Base-by-base conservation (phyloP, 2,329 filamentous ascomycete genomes). In the Botrytis hyacinthi region DNA sequence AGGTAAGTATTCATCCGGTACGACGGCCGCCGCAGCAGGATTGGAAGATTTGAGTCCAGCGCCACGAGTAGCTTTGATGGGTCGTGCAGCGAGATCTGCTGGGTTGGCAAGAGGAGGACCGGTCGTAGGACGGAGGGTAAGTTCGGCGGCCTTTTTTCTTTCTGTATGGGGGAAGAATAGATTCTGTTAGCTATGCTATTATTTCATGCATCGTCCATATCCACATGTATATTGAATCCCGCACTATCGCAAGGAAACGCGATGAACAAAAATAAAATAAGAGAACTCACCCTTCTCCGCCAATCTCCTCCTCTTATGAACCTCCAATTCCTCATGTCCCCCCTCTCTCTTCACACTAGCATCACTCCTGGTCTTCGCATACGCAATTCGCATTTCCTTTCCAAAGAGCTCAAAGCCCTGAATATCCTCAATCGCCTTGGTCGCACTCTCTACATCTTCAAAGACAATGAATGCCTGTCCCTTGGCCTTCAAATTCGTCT, bases 1-100 rank as follows among this genome's bases (percentile, higher is more conserved):
- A 6, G 95, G 95, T 6, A 98, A 89, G 83, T 97, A 98, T 84
- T 99, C 96, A 87, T 98, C 96, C n/a, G 95, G 94, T 29, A 98
- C 91, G 72, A 94, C 91, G 18, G 92, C 87, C 5, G 91, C 86
- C 1, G 90, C 87, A 22, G 89, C 86, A 9, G 90, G 87, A 73
- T 89, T 90, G 1, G 91, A 92, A 8, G 93, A 89, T 82, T 97
- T 97, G 84, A 95, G 89, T 48, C 93, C 93, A 37, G 88, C 85
- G 60, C 90, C 90, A 78, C 90, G 88, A n/a, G 88, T 87, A 26
- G 91, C 87, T 85, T 95, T 95, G 72, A 88, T 84, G 0, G 92
- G 89, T 67, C 92, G 89, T 40, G 81, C 83, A 29, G 87, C 84
- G 26, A 83, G 81, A n/a, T 78, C 83, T 32, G 87, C 84, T 20